Conservation (phyloP, 345 rosid species). For the Moringa oleifera region DNA sequence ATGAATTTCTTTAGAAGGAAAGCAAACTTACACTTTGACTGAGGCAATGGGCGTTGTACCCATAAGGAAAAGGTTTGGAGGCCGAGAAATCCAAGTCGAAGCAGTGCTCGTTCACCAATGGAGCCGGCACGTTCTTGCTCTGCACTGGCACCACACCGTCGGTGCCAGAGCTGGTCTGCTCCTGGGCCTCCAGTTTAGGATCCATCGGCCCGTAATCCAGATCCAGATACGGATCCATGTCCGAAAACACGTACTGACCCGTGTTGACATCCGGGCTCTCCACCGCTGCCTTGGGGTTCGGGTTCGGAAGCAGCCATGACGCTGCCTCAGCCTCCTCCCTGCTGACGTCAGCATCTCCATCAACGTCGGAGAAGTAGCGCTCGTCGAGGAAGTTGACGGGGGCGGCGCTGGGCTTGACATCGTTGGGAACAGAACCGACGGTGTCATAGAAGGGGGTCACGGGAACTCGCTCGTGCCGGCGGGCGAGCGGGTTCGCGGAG, state of each 20-base stretch:
- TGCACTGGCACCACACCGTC: conserved; percentile 91
- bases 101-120: conserved; percentile 41
- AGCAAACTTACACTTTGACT: conserved; percentile 62
- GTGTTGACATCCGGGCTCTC: conserved; percentile 56
- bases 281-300: conserved; percentile 45
- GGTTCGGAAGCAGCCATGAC: conserved; percentile 75
- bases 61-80: conserved; percentile 39
- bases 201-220: conserved; percentile 58
- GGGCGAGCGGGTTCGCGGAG: conserved; percentile 91
- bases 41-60: conserved; percentile 39
- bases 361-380: conserved; percentile 36
- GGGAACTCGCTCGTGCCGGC: conserved; percentile 86
- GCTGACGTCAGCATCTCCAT: conserved; percentile 45
- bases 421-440: conserved; percentile 26
- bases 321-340: conserved; percentile 86
- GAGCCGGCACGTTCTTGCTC: conserved; percentile 28
- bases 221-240: conserved; percentile 73
- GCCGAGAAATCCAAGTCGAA: conserved; percentile 59
- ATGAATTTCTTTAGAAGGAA: too few species aligned
- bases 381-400: conserved; percentile 47
- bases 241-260: conserved; percentile 63
- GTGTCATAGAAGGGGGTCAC: conserved; percentile 72
- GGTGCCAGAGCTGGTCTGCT: conserved; percentile 72
- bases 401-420: conserved; percentile 30
- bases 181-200: conserved; percentile 58